Conservation (phyloP, 192 early-diverging fungal species). For the Mortierella hygrophila region DNA sequence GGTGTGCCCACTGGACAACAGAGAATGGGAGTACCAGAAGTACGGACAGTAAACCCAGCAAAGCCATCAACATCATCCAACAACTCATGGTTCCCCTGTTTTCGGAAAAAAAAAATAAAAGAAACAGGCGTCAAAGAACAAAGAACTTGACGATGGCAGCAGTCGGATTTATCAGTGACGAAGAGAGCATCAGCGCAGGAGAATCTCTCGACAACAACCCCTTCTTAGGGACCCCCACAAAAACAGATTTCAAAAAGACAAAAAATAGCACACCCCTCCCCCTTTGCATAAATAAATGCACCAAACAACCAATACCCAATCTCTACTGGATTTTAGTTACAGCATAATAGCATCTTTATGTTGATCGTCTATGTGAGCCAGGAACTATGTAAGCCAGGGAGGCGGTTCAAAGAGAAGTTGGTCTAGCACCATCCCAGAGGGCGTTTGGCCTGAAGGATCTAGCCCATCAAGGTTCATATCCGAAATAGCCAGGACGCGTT, state of each 20-base stretch:
- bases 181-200: background rate
- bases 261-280: background rate
- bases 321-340: too few species aligned
- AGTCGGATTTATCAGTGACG: background rate
- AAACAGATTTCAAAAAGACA: slow-evolving; percentile 1
- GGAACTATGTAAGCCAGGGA: background rate
- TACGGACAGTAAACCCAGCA: slow-evolving; percentile 58
- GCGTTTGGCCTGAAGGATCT: slow-evolving; percentile 9
- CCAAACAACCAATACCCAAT: background rate
- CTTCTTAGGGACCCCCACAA: background rate
- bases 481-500: slow-evolving; percentile 22
- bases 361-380: background rate
- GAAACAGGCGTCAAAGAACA: background rate
- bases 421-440: slow-evolving; percentile 24
- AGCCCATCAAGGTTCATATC: slow-evolving; percentile 22
- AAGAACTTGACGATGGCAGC: background rate
- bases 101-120: background rate
- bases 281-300: background rate
- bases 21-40: slow-evolving; percentile 99
- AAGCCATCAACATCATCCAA: background rate
- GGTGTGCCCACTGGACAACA: slow-evolving; percentile 98
- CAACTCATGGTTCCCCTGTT: background rate
- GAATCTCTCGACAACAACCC: background rate
- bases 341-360: too few species aligned
- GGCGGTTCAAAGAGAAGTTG: slow-evolving; percentile 2